Conservation (phyloP, 495 filamentous ascomycete species). For the Aspergillus mulundensis region DNA sequence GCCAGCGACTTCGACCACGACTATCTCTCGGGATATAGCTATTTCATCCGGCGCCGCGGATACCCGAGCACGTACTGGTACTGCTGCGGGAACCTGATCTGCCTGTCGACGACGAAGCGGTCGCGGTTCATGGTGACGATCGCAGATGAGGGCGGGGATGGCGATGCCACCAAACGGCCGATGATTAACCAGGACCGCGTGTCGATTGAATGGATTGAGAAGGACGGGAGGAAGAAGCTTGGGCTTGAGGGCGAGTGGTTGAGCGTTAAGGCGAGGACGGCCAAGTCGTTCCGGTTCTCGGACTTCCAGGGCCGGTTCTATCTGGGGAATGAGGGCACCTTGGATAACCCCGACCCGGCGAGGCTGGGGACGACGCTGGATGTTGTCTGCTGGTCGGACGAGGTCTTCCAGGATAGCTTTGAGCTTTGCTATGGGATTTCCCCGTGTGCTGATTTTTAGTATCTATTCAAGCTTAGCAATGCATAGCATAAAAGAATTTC, state of each 20-base stretch:
- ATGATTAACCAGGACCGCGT: background rate
- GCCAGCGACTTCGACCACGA: background rate
- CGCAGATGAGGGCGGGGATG: background rate
- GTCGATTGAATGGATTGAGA: background rate
- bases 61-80: conserved; percentile 7
- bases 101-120: conserved; percentile 1
- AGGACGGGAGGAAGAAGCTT: background rate
- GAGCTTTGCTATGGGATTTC: conserved; percentile 1
- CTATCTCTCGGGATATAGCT: conserved; percentile 1
- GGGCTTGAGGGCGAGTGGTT: background rate
- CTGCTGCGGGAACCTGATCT: conserved; percentile 5
- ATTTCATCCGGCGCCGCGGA: background rate
- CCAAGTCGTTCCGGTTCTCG: background rate
- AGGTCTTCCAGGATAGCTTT: conserved; percentile 3
- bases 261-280: background rate
- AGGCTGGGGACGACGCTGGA: background rate
- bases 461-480: too few relatives aligned
- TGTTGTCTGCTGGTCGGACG: background rate
- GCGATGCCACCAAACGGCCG: background rate
- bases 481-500: too few relatives aligned
- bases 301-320: conserved; percentile 1
- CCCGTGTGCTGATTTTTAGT: background rate
- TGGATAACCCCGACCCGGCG: background rate
- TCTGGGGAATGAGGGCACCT: background rate
- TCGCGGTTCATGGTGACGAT: background rate